These are phyloP conservation scores for Penicillium sp. DNA, from an alignment of 2,329 filamentous ascomycete species.

Conservation along the genomic window DNA sequence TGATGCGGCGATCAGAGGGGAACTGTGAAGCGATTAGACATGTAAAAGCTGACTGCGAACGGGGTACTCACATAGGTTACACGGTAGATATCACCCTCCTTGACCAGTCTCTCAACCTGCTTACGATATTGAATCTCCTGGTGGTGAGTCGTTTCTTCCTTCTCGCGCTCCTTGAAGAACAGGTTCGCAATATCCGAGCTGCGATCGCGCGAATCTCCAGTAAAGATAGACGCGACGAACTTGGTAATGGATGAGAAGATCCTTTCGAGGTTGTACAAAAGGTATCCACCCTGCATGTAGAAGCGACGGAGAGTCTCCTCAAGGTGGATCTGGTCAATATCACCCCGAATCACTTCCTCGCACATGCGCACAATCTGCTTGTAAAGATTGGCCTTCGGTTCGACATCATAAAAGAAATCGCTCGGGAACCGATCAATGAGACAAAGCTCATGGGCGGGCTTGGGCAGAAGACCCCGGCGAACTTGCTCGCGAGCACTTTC, in stretches of 20 bases:
- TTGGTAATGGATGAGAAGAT: constrained; percentile 79
- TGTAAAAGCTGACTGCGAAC: neutral
- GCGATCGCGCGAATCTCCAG: constrained; percentile 86
- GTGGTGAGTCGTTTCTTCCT: constrained; percentile 84
- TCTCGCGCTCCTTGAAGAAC: constrained; percentile 78
- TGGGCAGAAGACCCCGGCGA: constrained; percentile 68
- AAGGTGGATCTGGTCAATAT: constrained; percentile 78
- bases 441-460: constrained; percentile 80
- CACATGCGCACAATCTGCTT: constrained; percentile 80
- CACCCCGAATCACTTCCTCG: constrained; percentile 79
- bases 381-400: constrained; percentile 73
- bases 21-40: constrained; percentile 50
- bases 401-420: constrained; percentile 72
- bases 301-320: constrained; percentile 90
- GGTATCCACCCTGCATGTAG: constrained; percentile 89
- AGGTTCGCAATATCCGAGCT: constrained; percentile 86
- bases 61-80: constrained; percentile 77
- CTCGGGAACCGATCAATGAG: constrained; percentile 74
- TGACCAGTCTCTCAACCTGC: constrained; percentile 87
- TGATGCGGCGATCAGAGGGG: constrained; percentile 67
- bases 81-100: constrained; percentile 88
- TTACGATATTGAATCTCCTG: constrained; percentile 88
- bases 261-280: constrained; percentile 89
- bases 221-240: constrained; percentile 79
- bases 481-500: constrained; percentile 73